Evolutionary conservation across 306 rosid species (phyloP), one percentile per base, ranked within the genome.

Genomic region (Glycine tomentella): DNA sequence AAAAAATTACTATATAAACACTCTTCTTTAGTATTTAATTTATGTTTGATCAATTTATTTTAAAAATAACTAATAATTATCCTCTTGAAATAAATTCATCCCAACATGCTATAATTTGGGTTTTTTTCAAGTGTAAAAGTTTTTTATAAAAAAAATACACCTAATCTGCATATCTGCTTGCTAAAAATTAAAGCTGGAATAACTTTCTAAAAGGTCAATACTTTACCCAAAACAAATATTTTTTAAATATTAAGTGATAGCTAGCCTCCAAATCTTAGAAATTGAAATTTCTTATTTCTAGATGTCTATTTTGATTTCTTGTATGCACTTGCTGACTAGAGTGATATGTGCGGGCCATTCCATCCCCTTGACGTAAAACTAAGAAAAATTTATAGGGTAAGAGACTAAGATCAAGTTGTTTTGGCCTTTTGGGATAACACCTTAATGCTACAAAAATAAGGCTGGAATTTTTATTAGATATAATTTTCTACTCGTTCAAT

Each of bases 341-440:
- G 20, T 20, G 0, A 46, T 16, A 10, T 62, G 4, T 67, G 36
- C 46, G 81, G 48, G 49, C 74, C 20, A 59, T 85, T 62, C 17
- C 42, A 53, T 59, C 11, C 34, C 15, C 68, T 55, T 25, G 13
- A 74, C 45, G 8, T 67, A 57, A 40, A 48, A 79, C 71, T 5
- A 69, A 9, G 20, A 20, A 20, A 20, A 20, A 20, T 20, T 15
- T 5, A 11, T 2, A 80, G 8, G 8, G 36, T 34, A 34, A 34
- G 38, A 34, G 2, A 20, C 20, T 20, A 13, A 71, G 61, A 8
- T 0, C n/a, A n/a, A n/a, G 33, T 57, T 74, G n/a, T 4, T 58
- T 81, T 77, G 34, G 67, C n/a, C n/a, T n/a, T 20, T 20, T 20
- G 20, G 20, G 82, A 77, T 67, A 84, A 69, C 53, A 77, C 51